Evolutionary conservation across 2,329 filamentous ascomycete species (phyloP).

Genomic region (Pseudocercospora fuligena): DNA sequence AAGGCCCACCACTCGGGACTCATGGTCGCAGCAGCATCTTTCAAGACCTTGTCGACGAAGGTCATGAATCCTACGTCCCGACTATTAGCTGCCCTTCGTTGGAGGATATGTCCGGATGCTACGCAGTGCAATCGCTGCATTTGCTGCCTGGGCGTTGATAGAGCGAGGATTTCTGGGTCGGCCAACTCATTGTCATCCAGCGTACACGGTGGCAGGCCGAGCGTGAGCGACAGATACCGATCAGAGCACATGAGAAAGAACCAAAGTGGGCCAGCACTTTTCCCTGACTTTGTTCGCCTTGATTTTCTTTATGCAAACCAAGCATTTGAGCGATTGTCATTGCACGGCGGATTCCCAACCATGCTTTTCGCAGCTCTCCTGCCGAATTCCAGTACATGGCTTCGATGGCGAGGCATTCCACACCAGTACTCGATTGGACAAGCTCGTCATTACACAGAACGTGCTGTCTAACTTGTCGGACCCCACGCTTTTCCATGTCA

Average conservation of each 20-base stretch:
- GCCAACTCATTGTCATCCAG: background rate
- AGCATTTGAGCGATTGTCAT: constrained; percentile 7
- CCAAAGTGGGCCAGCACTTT: background rate
- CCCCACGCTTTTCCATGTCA: background rate
- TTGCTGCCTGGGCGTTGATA: background rate
- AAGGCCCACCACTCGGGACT: constrained; percentile 9
- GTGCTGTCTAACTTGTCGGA: background rate
- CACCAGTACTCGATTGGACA: constrained; percentile 1
- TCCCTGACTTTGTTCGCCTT: background rate
- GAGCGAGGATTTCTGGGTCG: background rate
- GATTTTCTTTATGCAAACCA: background rate
- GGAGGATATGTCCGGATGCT: background rate
- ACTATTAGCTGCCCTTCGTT: background rate
- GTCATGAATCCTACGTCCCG: background rate
- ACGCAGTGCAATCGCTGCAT: constrained; percentile 6
- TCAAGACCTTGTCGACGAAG: background rate
- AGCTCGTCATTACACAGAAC: constrained; percentile 1
- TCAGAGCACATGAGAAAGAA: constrained; percentile 5
- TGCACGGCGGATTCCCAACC: background rate
- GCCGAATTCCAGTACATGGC: constrained; percentile 11
- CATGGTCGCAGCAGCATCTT: constrained; percentile 2
- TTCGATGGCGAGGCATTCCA: constrained; percentile 9
- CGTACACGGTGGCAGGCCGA: background rate
- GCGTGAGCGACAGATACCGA: constrained; percentile 5
- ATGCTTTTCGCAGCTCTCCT: constrained; percentile 4